Base-by-base conservation (phyloP, 2,329 filamentous ascomycete genomes). In the Helminthosporium solani region DNA sequence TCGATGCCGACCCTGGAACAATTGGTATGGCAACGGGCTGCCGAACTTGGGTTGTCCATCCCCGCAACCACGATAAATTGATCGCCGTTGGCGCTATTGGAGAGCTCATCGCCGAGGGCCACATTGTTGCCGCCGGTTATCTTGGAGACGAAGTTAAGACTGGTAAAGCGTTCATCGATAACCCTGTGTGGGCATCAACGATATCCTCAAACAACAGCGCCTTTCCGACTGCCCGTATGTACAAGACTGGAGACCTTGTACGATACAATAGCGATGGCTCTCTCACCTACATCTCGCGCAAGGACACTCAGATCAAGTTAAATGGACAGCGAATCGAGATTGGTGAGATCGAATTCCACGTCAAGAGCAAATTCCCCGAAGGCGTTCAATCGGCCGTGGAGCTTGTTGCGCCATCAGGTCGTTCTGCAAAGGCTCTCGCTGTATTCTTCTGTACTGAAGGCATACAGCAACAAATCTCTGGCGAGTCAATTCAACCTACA, bases 1-100 rank as follows among this genome's bases (percentile, higher is more conserved):
- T 67, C 7, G 53, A 64, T 34, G 57, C 58, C 1, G 61, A 63
- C 49, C 52, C 52, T 19, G 49, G 51, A 6, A 66, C 56, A 15
- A 70, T 71, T 33, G 68, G 68, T 7, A 50, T 53, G 33, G 58
- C 61, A 20, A 58, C 63, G 7, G 68, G 61, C 28, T 60, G 56
- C 39, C 57, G 63, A 14, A 38, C 60, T 1, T 76, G 73, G 70
- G 53, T 78, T 19, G 64, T 73, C 5, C 67, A 77, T 38, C 68
- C 71, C 3, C 50, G 58, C 6, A 61, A 73, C 20, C 63, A 67
- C 16, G 56, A 73, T 28, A 62, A 60, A 31, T 56, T 68, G 14
- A 61, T 66, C 56, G 60, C 64, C 7, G 40, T 67, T 15, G 66
- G 66, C 2, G 57, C 48, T 34, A 53, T 65, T 12, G 66, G 66